A percentile compares a stretch with the other conserved stretches of the same genome.
Conservation (phyloP, 2,329 filamentous ascomycete species). For the Ascochyta pisi region DNA sequence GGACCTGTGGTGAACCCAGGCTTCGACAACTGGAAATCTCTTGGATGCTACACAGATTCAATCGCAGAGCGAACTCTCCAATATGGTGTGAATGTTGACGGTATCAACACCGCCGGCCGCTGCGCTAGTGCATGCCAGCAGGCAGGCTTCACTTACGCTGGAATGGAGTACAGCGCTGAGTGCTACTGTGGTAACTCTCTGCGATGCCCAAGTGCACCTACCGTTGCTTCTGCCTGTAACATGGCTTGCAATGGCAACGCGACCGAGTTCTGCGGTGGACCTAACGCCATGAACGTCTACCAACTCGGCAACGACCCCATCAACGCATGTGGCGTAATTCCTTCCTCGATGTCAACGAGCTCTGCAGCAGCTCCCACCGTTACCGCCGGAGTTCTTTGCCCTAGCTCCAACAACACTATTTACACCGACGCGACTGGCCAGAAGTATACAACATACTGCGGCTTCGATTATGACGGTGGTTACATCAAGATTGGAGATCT, state of each 20-base stretch:
- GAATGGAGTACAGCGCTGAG: neutral
- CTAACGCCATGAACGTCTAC: conserved; percentile 4
- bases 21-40: conserved; percentile 4
- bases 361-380: neutral
- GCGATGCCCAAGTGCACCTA: neutral
- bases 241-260: conserved; percentile 3
- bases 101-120: neutral
- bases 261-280: neutral
- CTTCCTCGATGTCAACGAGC: neutral
- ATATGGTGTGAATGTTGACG: neutral
- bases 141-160: neutral
- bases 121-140: neutral
- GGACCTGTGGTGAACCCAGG: conserved; percentile 1
- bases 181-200: neutral
- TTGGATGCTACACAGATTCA: conserved; percentile 1
- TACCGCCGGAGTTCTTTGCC: neutral
- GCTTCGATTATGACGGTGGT: neutral
- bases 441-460: neutral
- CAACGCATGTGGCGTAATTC: neutral
- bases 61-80: neutral
- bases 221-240: conserved; percentile 1
- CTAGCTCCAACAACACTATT: neutral
- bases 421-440: neutral
- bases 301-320: neutral
- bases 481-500: neutral